Base-by-base conservation (phyloP, 202 grass and related monocot species). In the Hordeum pubiflorum region DNA sequence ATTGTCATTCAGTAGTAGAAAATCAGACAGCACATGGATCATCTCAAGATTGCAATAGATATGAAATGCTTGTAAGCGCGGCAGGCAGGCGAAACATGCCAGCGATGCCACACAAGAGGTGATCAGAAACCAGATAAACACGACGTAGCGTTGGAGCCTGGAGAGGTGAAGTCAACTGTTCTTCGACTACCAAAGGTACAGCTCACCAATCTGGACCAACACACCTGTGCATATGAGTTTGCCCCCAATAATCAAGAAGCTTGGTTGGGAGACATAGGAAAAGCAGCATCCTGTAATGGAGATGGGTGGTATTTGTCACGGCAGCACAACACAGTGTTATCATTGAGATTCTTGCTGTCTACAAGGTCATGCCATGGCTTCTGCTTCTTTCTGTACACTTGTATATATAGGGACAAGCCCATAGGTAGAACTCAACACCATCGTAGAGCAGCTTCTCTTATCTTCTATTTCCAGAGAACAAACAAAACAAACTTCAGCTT, bases 151-250 rank as follows among this genome's bases (percentile, higher is more conserved):
- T 32, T 31, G 59, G 77, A 69, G 48, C 31, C 32, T 69, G 46
- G 7, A 79, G 59, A 38, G 50, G 20, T 55, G 85, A 44, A 87
- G 77, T 80, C 46, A 80, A 80, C 31, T 8, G 60, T 34, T 23
- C 59, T n/a, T 65, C 41, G 3, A 79, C 41, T 34, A 80, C 4
- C 62, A 58, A 41, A 73, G 23, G 32, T 12, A 55, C 7, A 40
- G 46, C 43, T 73, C 67, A 11, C 72, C 34, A 21, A 81, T 81
- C 52, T 72, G 26, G 36, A 81, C 61, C 66, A 4, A 38, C 21
- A 56, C 32, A 8, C 21, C 10, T n/a, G 7, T 84, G 50, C 73
- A 58, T 52, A 43, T 56, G 57, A 32, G 1, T 44, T 44, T 44
- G 41, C 41, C 41, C 41, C 41, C 41, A 44, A 44, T 13, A 44